A percentile compares a stretch with the other conserved stretches of the same genome.
Conservation (phyloP, 208 protist species). For the Leishmania turanica region DNA sequence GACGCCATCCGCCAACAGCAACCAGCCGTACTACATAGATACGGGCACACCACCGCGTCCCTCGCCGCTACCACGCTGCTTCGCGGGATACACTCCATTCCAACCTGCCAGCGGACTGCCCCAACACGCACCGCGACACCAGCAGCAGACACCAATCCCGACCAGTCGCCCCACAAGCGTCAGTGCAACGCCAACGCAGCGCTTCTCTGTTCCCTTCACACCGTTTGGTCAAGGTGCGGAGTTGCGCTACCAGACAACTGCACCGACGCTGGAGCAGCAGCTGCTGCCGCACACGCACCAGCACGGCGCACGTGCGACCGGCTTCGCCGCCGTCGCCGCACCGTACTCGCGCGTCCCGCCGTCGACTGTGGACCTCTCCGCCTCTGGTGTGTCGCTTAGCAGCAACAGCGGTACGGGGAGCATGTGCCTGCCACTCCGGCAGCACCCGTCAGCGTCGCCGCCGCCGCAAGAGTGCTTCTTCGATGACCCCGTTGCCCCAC, state of each 20-base stretch:
- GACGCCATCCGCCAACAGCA: background rate
- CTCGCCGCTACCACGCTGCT: background rate
- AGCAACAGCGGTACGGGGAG: background rate
- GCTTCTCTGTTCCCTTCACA: background rate
- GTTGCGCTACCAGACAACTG: background rate
- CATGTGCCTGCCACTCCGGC: background rate
- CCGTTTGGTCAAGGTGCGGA: background rate
- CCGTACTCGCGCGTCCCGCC: background rate
- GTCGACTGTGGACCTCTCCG: background rate
- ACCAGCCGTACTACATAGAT: background rate
- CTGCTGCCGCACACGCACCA: background rate
- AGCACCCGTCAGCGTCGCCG: background rate
- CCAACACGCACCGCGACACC: background rate
- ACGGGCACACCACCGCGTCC: background rate
- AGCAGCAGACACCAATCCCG: background rate
- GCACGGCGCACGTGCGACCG: background rate
- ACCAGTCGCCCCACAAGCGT: background rate
- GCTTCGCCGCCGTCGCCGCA: background rate
- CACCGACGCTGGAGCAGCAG: background rate
- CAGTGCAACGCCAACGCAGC: background rate
- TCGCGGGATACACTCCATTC: background rate
- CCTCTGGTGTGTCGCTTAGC: conserved; percentile 4
- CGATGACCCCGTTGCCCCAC: background rate
- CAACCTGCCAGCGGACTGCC: background rate
- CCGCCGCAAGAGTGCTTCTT: conserved; percentile 17